phyloP scores from a whole-genome alignment of 345 rosid genomes.

The Ceriops decandra region DNA sequence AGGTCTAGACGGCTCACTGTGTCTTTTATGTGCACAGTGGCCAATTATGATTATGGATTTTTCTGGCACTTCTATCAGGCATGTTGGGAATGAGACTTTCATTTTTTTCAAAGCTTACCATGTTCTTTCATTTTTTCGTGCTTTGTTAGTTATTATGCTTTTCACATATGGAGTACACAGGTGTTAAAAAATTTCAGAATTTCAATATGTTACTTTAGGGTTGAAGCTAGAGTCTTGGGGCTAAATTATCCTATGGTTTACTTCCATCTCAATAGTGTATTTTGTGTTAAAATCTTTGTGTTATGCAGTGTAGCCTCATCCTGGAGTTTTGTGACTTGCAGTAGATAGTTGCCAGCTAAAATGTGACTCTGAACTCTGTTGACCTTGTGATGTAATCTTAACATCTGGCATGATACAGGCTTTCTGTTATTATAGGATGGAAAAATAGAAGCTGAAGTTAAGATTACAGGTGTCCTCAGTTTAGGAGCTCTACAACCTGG shows the following conservation, averaged over 20 bases:
- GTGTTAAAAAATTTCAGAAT: no score
- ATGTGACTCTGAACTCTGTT: neutral
- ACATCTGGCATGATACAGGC: constrained; percentile 7
- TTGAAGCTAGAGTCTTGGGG: no score
- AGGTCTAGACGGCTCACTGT: constrained; percentile 82
- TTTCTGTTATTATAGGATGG: constrained; percentile 58
- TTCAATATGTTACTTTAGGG: no score
- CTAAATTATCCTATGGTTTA: no score
- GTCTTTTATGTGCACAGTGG: constrained; percentile 80
- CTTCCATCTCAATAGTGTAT: no score
- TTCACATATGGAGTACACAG: neutral
- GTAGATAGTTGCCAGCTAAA: neutral
- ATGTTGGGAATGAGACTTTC: constrained; percentile 12
- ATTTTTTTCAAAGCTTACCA: neutral
- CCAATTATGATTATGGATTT: constrained; percentile 90
- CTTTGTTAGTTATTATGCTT: neutral
- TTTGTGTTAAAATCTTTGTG: no score
- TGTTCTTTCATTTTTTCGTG: no score
- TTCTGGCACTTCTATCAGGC: constrained; percentile 96
- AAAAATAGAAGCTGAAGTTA: constrained; percentile 89
- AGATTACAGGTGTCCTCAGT: constrained; percentile 87
- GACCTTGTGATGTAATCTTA: constrained; percentile 10
- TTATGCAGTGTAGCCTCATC: no score
- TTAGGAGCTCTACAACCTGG: constrained; percentile 90
- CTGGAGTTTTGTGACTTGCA: neutral